Evolutionary conservation across 1,284 basidiomycete genomes (phyloP), one percentile per base, ranked within the genome.

Genomic region (Austroboletus novae-zelandiae): DNA sequence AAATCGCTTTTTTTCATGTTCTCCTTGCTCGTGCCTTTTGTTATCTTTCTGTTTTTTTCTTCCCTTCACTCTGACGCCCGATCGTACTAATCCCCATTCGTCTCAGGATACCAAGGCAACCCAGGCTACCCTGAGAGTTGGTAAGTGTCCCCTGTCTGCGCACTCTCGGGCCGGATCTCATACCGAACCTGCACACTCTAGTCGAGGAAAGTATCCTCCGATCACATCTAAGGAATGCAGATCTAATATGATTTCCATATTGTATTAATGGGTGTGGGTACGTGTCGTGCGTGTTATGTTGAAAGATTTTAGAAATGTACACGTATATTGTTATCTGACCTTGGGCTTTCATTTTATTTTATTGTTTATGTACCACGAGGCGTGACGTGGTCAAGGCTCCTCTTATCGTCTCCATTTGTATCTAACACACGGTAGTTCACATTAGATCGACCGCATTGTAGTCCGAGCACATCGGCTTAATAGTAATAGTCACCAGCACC

Each of bases 61-160:
- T 25, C 5, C 18, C n/a, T 29, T 41, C n/a, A n/a, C n/a, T 15
- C 6, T 11, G 13, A 18, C 13, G 3, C 27, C 18, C 15, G 6
- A 23, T 17, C 25, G 29, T 37, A 31, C 20, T 43, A 43, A 44
- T 31, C 42, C 59, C 32, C 41, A 39, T 41, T n/a, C 15, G 43
- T 51, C 36, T 48, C 46, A 87, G 85, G 85, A 88, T 56, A 87
- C 83, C 1, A 74, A 76, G 55, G 78, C 82, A 8, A 88, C 86
- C 9, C 83, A 82, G n/a, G 71, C 76, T 25, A 88, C 86, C 7
- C 66, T 88, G 35, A 74, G 75, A 41, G 75, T 80, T 55, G 83
- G 83, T 83, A 58, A 61, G 74, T 72, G 20, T 48, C 34, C 5
- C 20, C 20, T 23, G 20, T 23, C 4, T 23, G 20, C 20, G 20